These are phyloP conservation scores for Lycium barbarum DNA, from an alignment of 257 asterid genomes.

Conservation along the genomic window DNA sequence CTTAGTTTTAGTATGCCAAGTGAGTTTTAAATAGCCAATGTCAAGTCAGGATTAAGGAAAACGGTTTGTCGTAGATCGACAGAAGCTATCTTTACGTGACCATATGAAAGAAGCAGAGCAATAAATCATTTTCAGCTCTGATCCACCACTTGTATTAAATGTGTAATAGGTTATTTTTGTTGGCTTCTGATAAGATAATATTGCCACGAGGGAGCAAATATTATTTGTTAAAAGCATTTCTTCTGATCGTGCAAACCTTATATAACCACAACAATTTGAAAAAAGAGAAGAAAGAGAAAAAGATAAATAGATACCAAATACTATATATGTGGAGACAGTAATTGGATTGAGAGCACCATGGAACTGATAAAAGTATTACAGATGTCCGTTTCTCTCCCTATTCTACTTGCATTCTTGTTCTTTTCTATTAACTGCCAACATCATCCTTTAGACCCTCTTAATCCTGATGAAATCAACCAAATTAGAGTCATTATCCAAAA, in stretches of 20 bases:
- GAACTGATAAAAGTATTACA: constrained; percentile 10
- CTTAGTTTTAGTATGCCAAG: too few relatives aligned
- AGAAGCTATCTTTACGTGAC: neutral
- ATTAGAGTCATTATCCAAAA: constrained; percentile 37
- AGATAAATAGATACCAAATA: constrained; percentile 1
- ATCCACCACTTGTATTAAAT: neutral
- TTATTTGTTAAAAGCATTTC: neutral
- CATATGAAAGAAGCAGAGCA: neutral
- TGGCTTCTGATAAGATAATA: neutral
- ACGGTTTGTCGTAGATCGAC: neutral
- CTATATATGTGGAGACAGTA: constrained; percentile 33
- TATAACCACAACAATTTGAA: neutral
- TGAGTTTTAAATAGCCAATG: neutral
- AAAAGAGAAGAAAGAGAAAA: neutral
- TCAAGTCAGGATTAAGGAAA: neutral
- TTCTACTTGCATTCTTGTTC: constrained; percentile 22
- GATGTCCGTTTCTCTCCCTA: neutral
- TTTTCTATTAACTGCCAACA: constrained; percentile 17
- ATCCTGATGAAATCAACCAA: constrained; percentile 53
- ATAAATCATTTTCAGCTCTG: constrained; percentile 48
- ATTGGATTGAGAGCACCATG: constrained; percentile 28
- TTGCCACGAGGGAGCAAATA: neutral
- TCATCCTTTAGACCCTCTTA: constrained; percentile 80
- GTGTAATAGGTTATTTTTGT: neutral
- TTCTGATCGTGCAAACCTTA: neutral